A percentile compares a stretch with the other conserved stretches of the same genome.
phyloP scores from a whole-genome alignment of 2,329 filamentous ascomycete species.

The Aspergillus tubingensis region DNA sequence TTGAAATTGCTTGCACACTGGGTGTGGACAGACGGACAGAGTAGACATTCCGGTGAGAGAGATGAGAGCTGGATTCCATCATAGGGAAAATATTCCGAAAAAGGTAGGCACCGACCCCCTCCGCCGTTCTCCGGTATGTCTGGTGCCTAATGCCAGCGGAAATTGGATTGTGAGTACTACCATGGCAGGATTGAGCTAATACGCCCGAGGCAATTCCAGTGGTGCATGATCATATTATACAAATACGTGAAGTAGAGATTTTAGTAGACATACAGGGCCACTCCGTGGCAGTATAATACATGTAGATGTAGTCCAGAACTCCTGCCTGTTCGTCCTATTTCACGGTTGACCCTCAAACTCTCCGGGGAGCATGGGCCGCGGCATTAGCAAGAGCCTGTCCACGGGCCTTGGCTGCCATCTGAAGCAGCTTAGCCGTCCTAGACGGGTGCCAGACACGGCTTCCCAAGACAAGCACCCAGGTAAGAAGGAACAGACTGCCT shows the following conservation, averaged over 20 bases:
- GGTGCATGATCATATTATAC: not conserved
- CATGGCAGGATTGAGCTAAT: not conserved
- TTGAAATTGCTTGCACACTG: too few relatives aligned
- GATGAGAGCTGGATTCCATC: too few relatives aligned
- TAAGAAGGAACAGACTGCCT: slow-evolving; percentile 80
- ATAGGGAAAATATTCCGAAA: too few relatives aligned
- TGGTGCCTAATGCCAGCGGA: too few relatives aligned
- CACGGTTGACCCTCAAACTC: slow-evolving; percentile 12
- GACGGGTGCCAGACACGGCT: slow-evolving; percentile 75
- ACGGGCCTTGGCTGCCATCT: slow-evolving; percentile 43
- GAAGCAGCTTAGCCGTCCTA: slow-evolving; percentile 62
- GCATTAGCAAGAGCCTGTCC: slow-evolving; percentile 28
- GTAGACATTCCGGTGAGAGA: too few relatives aligned
- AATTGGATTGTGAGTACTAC: not conserved
- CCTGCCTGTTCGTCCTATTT: not conserved
- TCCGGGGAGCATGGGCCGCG: slow-evolving; percentile 26
- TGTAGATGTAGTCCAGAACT: not conserved
- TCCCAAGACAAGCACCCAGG: slow-evolving; percentile 76
- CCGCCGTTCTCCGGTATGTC: too few relatives aligned
- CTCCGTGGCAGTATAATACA: not conserved
- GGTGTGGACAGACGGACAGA: too few relatives aligned
- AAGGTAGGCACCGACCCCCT: too few relatives aligned
- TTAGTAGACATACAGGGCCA: slow-evolving; percentile 26
- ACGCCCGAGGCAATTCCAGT: not conserved
- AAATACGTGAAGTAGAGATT: slow-evolving; percentile 20